Conservation (phyloP, 495 filamentous ascomycete genomes). For the Rhypophila decipiens region DNA sequence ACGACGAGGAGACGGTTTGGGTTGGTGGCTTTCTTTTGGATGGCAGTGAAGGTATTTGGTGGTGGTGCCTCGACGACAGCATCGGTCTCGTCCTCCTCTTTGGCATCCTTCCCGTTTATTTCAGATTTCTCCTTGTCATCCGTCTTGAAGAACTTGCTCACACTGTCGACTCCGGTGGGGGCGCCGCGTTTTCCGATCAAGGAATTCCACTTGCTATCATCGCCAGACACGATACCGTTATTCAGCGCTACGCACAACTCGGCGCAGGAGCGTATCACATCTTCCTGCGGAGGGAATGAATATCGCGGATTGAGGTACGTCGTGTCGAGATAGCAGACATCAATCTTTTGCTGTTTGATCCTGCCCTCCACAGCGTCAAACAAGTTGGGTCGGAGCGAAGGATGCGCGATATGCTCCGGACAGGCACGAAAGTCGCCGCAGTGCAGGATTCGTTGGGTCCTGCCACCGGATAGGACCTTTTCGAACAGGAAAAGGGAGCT, state of each 20-base stretch:
- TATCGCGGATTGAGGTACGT: constrained; percentile 96
- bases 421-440: constrained; percentile 95
- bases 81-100: not conserved
- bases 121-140: constrained; percentile 11
- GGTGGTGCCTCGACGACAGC: no score
- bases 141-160: constrained; percentile 39
- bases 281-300: constrained; percentile 81
- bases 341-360: constrained; percentile 74
- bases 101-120: not conserved
- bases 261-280: constrained; percentile 80
- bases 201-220: constrained; percentile 24
- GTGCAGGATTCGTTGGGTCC: constrained; percentile 74
- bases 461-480: constrained; percentile 57
- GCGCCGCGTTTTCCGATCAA: constrained; percentile 19
- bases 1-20: constrained; percentile 69
- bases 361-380: constrained; percentile 62
- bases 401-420: constrained; percentile 77
- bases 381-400: constrained; percentile 67
- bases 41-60: constrained; percentile 21
- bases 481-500: constrained; percentile 93
- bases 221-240: constrained; percentile 20
- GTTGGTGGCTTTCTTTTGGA: constrained; percentile 4
- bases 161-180: constrained; percentile 17
- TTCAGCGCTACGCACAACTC: constrained; percentile 70
- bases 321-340: constrained; percentile 93